Conservation (phyloP, 169 alveolate species). For the Hammondia hammondi region DNA sequence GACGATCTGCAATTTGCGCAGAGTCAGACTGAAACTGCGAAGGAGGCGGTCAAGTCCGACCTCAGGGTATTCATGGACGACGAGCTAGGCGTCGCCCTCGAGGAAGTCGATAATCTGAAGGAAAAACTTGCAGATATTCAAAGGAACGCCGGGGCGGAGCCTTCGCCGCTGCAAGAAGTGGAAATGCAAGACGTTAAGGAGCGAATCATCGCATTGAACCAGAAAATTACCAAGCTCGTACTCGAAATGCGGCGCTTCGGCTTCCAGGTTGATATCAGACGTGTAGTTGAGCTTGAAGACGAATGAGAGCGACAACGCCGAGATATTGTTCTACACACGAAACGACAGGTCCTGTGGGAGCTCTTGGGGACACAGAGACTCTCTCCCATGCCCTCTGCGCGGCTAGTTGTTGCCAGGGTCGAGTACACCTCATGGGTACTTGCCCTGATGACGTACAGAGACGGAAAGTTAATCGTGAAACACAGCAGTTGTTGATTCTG, state of each 20-base stretch:
- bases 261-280: neutral
- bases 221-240: neutral
- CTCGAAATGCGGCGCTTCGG: neutral
- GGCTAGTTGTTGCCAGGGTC: too few relatives aligned
- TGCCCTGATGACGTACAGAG: too few relatives aligned
- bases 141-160: neutral
- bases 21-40: neutral
- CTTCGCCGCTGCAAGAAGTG: slow-evolving; percentile 18
- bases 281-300: neutral
- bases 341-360: too few relatives aligned
- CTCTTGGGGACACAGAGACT: too few relatives aligned
- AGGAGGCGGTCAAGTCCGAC: neutral
- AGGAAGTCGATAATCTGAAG: slow-evolving; percentile 24
- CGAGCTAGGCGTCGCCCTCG: neutral
- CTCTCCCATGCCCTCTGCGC: too few relatives aligned
- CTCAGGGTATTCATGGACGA: neutral
- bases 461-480: too few relatives aligned
- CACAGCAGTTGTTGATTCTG: too few relatives aligned
- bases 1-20: neutral
- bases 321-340: too few relatives aligned
- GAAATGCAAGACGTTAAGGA: neutral
- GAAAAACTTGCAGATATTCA: neutral
- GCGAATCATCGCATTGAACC: neutral
- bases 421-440: too few relatives aligned
- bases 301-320: neutral